These are phyloP conservation scores for Kuraishia capsulata DNA, from an alignment of 805 yeast genomes.

Conservation along the genomic window DNA sequence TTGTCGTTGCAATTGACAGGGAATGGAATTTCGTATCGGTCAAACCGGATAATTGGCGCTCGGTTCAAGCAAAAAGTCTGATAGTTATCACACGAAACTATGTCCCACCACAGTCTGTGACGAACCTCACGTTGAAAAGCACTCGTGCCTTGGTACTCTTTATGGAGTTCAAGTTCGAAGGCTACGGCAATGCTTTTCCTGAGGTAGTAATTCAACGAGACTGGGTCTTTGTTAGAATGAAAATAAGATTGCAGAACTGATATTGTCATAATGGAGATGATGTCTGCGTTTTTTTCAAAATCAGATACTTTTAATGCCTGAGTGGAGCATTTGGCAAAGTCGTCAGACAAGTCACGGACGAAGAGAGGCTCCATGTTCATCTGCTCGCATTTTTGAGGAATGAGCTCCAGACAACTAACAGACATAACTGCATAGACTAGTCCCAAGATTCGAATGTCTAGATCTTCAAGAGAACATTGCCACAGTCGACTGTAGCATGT, in stretches of 20 bases:
- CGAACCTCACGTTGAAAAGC: conserved; percentile 14
- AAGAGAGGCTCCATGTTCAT: conserved; percentile 1
- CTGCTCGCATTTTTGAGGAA: conserved; percentile 3
- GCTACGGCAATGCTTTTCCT: conserved; percentile 6
- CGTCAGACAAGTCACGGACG: neutral
- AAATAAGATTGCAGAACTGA: conserved; percentile 5
- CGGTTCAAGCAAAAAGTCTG: conserved; percentile 6
- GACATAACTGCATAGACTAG: neutral
- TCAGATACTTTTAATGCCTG: conserved; percentile 4
- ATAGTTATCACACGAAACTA: conserved; percentile 11
- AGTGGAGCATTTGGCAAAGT: conserved; percentile 5
- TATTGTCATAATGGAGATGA: conserved; percentile 4
- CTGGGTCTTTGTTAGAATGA: neutral
- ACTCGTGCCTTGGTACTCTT: neutral
- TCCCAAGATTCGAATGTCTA: neutral
- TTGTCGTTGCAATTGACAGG: conserved; percentile 22
- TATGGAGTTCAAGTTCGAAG: conserved; percentile 6
- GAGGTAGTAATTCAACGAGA: conserved; percentile 5
- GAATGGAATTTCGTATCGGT: conserved; percentile 18
- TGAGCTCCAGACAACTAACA: conserved; percentile 1
- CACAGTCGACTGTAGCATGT: neutral
- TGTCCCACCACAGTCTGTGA: conserved; percentile 19
- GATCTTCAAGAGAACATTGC: neutral
- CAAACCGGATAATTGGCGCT: conserved; percentile 10
- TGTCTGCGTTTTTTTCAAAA: conserved; percentile 1